Evolutionary conservation across 495 filamentous ascomycete species (phyloP), one percentile per base, ranked within the genome.

Genomic region (Recurvomyces mirabilis): DNA sequence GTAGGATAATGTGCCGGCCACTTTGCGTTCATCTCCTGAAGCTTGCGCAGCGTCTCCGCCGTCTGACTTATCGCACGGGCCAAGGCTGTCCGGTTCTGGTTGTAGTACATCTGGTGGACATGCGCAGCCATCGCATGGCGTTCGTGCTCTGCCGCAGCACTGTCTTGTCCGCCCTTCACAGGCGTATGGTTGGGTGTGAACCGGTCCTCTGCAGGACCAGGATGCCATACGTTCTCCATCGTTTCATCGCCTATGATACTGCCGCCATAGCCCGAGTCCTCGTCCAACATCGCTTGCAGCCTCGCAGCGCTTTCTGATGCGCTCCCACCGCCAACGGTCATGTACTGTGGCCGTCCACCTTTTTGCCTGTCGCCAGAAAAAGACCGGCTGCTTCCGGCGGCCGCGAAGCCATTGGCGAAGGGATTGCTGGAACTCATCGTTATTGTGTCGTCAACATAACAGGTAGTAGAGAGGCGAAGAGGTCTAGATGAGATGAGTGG

Each of bases 1-100:
- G 88, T 84, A 38, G 91, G 93, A 57, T 98, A 98, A 55, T 88
- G 83, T 26, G 87, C 87, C 4, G 91, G 93, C 91, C 93, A 96
- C 61, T 75, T 72, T 22, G 79, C 65, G 52, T 98, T 98, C 72
- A 81, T 88, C 53, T 84, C 77, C 63, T 93, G 87, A 40, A 98
- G 73, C 41, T 74, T 73, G 65, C 79, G 77, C 48, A 86, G 57
- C 0, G 82, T 80, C 31, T 96, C 88, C 40, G 94, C 75, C 3
- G 84, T 86, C 21, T 75, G 71, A 52, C 77, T 82, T 57, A 98
- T 94, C 28, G 84, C 79, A 31, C 88, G 80, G 34, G 76, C 87
- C 24, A 98, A 77, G 38, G 84, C 73, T 11, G 76, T 84, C 26
- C 87, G 78, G 60, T 96, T 94, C 48, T 84, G 81, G 64, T 98